Evolutionary conservation across 768 basidiomycete species (phyloP).

Genomic region (Gloeopeniophorella convolvens): DNA sequence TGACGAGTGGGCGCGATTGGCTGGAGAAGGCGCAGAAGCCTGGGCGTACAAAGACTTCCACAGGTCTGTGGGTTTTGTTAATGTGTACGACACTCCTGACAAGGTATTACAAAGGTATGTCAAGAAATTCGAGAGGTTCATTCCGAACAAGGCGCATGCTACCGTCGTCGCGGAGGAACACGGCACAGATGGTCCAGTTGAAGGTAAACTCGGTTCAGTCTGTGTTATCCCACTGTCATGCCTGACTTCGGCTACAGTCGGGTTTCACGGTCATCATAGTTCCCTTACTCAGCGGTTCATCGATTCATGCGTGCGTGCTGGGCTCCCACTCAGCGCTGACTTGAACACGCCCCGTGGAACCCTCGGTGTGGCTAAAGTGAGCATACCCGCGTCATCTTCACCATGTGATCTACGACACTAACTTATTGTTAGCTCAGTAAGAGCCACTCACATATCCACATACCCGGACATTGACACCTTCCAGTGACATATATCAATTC

Average conservation of each 20-base stretch:
- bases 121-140: constrained; percentile 57
- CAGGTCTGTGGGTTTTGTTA: constrained; percentile 30
- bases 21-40: constrained; percentile 39
- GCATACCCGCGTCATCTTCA: constrained; percentile 17
- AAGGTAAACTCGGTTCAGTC: no score
- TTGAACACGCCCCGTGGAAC: constrained; percentile 53
- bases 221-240: constrained; percentile 4
- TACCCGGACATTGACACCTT: constrained; percentile 12
- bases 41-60: constrained; percentile 58
- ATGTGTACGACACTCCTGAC: neutral
- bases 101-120: constrained; percentile 47
- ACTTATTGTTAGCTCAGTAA: constrained; percentile 26
- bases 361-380: constrained; percentile 53
- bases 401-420: neutral
- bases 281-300: constrained; percentile 45
- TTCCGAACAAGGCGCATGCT: constrained; percentile 43
- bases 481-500: constrained; percentile 63
- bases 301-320: constrained; percentile 42
- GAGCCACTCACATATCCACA: neutral
- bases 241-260: constrained; percentile 31
- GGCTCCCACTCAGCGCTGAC: constrained; percentile 48
- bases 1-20: constrained; percentile 54
- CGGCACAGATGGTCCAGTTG: constrained; percentile 50
- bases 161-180: constrained; percentile 40
- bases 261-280: constrained; percentile 47